Evolutionary conservation across 257 asterid species (phyloP), one percentile per base, ranked within the genome.

Genomic region (Striga asiatica): DNA sequence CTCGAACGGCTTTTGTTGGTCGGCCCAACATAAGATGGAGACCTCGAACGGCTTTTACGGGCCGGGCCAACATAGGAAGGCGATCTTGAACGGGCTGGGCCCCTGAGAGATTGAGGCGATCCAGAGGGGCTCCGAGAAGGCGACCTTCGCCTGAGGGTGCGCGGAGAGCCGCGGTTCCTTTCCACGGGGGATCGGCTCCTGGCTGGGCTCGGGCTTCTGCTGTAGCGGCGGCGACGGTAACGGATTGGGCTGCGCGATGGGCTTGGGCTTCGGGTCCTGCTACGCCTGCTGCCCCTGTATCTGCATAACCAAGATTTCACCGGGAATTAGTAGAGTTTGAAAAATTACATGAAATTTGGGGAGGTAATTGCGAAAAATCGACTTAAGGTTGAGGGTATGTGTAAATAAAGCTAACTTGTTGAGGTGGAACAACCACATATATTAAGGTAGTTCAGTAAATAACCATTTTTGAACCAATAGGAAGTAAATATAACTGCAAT

Each of bases 161-260:
- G 82, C 56, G 84, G 84, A n/a, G n/a, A n/a, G n/a, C n/a, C n/a
- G n/a, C n/a, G n/a, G n/a, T n/a, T n/a, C n/a, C n/a, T n/a, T n/a
- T n/a, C n/a, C n/a, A n/a, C n/a, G n/a, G n/a, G n/a, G n/a, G n/a
- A n/a, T n/a, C n/a, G 91, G 43, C 93, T 79, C 6, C 85, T 82
- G 29, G 76, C 10, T 0, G 95, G 97, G 53, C 79, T 70, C 1
- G 76, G 79, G 73, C 96, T 83, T 14, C 72, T 74, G 67, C 77
- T 73, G 43, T 88, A 67, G 42, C 85, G 97, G 4, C 94, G 88
- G 55, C 41, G 55, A 48, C 93, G 99, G 59, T 82, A 75, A 41
- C 93, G 93, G 53, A 78, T 69, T 45, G 99, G 99, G 53, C 97
- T 92, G 49, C 76, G 89, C 1, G 99, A 88, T 19, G 60, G 45